A percentile compares a stretch with the other conserved stretches of the same genome.
These are phyloP conservation scores for Hanseniaspora vineae DNA, from an alignment of 805 yeast species.

Conservation along the genomic window DNA sequence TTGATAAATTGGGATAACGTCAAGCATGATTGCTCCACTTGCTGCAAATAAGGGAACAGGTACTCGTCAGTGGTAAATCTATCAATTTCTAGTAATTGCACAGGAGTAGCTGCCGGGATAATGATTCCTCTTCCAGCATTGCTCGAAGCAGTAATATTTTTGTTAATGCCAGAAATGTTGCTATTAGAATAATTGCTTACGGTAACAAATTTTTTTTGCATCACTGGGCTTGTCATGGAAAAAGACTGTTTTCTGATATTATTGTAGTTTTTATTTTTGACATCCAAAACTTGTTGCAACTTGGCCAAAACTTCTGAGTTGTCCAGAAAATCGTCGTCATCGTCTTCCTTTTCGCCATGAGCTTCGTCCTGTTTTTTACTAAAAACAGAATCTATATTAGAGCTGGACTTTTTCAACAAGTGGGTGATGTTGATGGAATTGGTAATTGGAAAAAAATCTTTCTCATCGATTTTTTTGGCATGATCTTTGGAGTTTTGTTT, in stretches of 20 bases:
- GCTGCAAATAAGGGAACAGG: conserved; percentile 30
- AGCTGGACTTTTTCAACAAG: conserved; percentile 18
- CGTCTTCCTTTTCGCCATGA: conserved; percentile 7
- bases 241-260: conserved; percentile 11
- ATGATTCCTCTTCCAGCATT: not conserved
- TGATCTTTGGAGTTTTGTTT: conserved; percentile 7
- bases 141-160: not conserved
- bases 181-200: not conserved
- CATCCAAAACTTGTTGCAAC: conserved; percentile 1
- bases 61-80: conserved; percentile 41
- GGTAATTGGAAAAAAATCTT: conserved; percentile 20
- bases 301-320: not conserved
- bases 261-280: conserved; percentile 3
- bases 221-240: not conserved
- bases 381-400: not conserved
- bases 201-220: not conserved
- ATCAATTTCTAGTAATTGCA: conserved; percentile 69
- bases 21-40: conserved; percentile 57
- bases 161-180: not conserved
- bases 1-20: conserved; percentile 49
- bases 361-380: not conserved
- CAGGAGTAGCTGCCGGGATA: conserved; percentile 57
- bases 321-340: conserved; percentile 3
- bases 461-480: conserved; percentile 3
- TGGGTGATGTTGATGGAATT: conserved; percentile 25